phyloP scores from a whole-genome alignment of 2,329 filamentous ascomycete species.

The Clonostachys chloroleuca region DNA sequence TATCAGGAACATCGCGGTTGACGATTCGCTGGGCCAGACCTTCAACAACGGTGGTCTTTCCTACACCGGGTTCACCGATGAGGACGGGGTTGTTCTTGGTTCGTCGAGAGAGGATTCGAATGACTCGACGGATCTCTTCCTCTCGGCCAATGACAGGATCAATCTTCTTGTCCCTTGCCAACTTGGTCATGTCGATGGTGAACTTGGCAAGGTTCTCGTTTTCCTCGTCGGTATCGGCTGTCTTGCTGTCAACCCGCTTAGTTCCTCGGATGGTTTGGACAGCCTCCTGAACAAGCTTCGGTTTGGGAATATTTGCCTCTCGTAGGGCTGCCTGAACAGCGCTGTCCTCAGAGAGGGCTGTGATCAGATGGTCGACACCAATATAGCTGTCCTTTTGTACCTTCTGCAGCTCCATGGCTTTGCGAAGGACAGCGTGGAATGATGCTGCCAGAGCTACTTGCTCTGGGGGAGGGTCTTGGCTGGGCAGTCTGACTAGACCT shows the following conservation, averaged over 20 bases:
- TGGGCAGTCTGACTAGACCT: conserved; percentile 81
- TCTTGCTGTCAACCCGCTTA: conserved; percentile 91
- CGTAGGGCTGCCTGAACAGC: conserved; percentile 69
- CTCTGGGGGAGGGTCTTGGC: conserved; percentile 92
- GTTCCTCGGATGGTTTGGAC: conserved; percentile 89
- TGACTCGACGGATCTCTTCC: conserved; percentile 88
- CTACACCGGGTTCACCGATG: conserved; percentile 96
- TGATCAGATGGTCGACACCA: conserved; percentile 91
- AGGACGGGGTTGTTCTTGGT: conserved; percentile 99
- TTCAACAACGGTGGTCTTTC: conserved; percentile 97
- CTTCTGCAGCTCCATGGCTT: conserved; percentile 86
- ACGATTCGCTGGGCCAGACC: conserved; percentile 93
- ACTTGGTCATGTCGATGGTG: conserved; percentile 95
- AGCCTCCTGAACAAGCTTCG: conserved; percentile 87
- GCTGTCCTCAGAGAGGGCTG: conserved; percentile 74
- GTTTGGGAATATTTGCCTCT: conserved; percentile 87
- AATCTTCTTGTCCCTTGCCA: conserved; percentile 96
- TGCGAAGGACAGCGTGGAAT: conserved; percentile 77
- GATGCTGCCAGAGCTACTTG: conserved; percentile 76
- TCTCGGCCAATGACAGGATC: conserved; percentile 96
- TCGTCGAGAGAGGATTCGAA: conserved; percentile 85
- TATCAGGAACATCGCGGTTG: conserved; percentile 94
- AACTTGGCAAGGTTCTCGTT: conserved; percentile 97
- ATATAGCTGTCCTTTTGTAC: conserved; percentile 97
- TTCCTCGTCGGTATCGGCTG: conserved; percentile 86